Percentiles rank a stretch among this genome's conserved stretches.
phyloP scores from a whole-genome alignment of 2,329 filamentous ascomycete genomes.

The Colletotrichum cereale region DNA sequence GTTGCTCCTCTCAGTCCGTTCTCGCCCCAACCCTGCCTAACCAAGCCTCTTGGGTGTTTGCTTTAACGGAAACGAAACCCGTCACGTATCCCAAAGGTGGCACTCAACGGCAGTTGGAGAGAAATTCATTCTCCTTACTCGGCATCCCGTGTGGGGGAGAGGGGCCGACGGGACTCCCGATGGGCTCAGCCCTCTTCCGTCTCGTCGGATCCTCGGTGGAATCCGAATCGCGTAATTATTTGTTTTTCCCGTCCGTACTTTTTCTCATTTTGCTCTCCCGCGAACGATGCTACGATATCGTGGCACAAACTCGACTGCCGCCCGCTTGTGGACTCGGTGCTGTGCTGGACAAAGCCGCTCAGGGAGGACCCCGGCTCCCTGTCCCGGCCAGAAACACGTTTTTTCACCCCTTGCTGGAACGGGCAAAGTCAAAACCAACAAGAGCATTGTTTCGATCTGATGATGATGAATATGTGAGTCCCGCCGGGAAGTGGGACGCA shows the following conservation, averaged over 20 bases:
- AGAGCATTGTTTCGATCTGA: neutral
- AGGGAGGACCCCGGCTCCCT: neutral
- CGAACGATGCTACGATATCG: neutral
- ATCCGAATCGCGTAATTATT: neutral
- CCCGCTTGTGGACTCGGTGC: no score
- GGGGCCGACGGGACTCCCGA: no score
- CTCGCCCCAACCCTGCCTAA: conserved; percentile 1
- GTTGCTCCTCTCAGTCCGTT: conserved; percentile 5
- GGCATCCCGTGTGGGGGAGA: no score
- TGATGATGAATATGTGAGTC: neutral
- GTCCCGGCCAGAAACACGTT: neutral
- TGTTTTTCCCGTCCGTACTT: neutral
- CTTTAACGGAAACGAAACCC: conserved; percentile 18
- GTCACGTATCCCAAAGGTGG: neutral
- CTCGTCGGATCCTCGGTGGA: neutral
- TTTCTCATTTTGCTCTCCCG: neutral
- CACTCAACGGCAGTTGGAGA: neutral
- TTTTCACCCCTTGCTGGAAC: neutral
- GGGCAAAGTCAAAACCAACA: no score
- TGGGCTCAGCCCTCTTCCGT: neutral
- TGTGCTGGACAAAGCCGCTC: neutral
- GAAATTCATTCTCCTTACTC: neutral
- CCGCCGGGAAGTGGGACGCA: neutral
- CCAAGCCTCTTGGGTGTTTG: conserved; percentile 7
- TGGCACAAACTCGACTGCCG: no score